Base-by-base conservation (phyloP, 306 rosid species). In the Senna tora region DNA sequence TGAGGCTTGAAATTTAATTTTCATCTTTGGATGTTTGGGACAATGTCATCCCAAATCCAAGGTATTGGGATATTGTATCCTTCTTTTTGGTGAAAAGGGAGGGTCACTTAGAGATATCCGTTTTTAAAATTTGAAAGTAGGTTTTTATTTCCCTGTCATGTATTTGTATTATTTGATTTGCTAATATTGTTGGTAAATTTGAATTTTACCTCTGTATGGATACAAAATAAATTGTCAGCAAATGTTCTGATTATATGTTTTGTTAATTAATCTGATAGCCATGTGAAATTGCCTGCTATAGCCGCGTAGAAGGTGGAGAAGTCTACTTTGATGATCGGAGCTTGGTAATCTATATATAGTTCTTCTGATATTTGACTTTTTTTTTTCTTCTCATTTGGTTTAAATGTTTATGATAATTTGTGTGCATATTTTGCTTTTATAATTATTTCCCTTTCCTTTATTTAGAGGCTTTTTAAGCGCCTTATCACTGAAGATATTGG, bases 401-500 rank as follows among this genome's bases (percentile, higher is more conserved):
- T 59, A 13, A 9, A 2, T 36, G 10, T 65, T 7, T 54, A 67
- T 65, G 61, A 33, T 69, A 15, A 42, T 25, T 28, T 70, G 45
- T 39, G 33, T 47, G 42, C 45, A 42, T 67, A 43, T 70, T 19
- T 46, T 79, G 47, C 41, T 58, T 33, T 32, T 49, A 67, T 34
- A 33, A 43, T 79, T 12, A 14, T 53, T 69, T 39, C 30, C 65
- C 7, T 73, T 56, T 45, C 73, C 60, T 83, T 65, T 75, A 73
- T 72, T 72, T 58, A 94, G 99, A 86, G 99, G 79, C 96, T 91
- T 78, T 94, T 94, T 75, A 91, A 94, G 82, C 95, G 99, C 58
- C 90, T 86, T 58, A 86, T 94, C 63, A 83, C 88, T 30, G 99
- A 94, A 78, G 96, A 94, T 79, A 65, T 94, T 75, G 99, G 99